phyloP scores from a whole-genome alignment of 2,329 filamentous ascomycete species.

The Beauveria scarabaeidicola region DNA sequence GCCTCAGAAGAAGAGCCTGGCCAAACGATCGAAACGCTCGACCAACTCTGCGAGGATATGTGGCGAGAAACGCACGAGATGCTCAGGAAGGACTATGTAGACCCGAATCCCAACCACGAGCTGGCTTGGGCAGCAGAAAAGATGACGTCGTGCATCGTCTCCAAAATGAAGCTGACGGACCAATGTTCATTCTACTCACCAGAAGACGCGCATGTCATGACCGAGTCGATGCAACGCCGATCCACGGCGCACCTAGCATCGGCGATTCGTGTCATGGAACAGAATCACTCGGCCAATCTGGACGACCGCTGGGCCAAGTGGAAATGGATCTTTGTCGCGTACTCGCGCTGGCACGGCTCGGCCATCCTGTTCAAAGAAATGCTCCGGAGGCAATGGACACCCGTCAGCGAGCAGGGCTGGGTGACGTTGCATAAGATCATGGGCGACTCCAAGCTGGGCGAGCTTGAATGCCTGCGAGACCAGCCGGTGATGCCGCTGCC shows the following conservation, averaged over 20 bases:
- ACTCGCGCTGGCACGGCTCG: slow-evolving; percentile 10
- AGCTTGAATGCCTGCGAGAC: slow-evolving; percentile 4
- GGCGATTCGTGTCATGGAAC: slow-evolving; percentile 4
- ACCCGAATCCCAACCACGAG: not conserved
- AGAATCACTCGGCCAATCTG: slow-evolving; percentile 4
- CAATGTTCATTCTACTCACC: slow-evolving; percentile 4
- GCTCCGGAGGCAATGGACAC: slow-evolving; percentile 5
- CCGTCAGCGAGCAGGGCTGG: slow-evolving; percentile 10
- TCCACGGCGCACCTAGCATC: not conserved
- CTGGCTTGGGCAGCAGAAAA: not conserved
- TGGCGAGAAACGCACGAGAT: not conserved
- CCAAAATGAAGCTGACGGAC: slow-evolving; percentile 10
- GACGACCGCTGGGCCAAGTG: slow-evolving; percentile 1
- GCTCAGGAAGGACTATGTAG: not conserved
- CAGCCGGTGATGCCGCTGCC: slow-evolving; percentile 6
- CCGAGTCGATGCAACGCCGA: not conserved
- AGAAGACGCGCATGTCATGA: not conserved
- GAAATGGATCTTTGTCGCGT: slow-evolving; percentile 10
- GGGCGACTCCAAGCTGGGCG: slow-evolving; percentile 8
- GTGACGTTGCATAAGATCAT: slow-evolving; percentile 2
- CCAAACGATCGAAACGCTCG: not conserved
- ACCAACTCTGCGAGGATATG: not conserved
- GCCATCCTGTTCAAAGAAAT: slow-evolving; percentile 7
- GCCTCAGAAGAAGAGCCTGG: not conserved
- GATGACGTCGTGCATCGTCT: not conserved